Conservation (phyloP, 805 yeast species). For the Candida sakaeoensis region DNA sequence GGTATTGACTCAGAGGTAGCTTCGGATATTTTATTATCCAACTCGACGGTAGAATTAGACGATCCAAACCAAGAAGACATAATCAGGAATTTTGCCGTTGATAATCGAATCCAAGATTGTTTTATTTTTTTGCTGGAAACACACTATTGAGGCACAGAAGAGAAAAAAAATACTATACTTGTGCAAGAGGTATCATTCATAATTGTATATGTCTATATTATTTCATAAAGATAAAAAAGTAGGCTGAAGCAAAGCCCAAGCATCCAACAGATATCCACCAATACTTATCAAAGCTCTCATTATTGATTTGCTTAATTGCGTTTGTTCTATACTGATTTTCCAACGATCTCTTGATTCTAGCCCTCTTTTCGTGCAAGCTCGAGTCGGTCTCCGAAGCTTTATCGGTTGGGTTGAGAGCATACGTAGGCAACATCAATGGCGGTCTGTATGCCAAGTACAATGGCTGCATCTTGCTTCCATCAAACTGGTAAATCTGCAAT, state of each 20-base stretch:
- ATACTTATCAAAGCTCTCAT: constrained; percentile 38
- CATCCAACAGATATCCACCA: constrained; percentile 56
- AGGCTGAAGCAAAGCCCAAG: constrained; percentile 38
- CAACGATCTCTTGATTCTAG: constrained; percentile 63
- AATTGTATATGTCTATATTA: too few species aligned
- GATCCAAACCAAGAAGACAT: constrained; percentile 57
- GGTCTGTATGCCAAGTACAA: constrained; percentile 89
- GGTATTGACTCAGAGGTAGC: constrained; percentile 92
- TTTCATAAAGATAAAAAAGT: constrained; percentile 20
- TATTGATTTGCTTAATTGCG: constrained; percentile 50
- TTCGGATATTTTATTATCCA: constrained; percentile 63
- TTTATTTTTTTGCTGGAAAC: not conserved
- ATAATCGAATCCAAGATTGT: not conserved
- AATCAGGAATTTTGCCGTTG: constrained; percentile 6
- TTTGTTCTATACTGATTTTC: constrained; percentile 79
- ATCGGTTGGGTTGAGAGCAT: constrained; percentile 82
- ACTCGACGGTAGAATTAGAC: constrained; percentile 28
- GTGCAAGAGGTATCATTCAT: too few species aligned
- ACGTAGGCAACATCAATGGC: constrained; percentile 93
- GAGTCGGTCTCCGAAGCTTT: constrained; percentile 32
- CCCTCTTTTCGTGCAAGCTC: constrained; percentile 23
- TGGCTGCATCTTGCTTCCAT: constrained; percentile 82
- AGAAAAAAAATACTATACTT: too few species aligned
- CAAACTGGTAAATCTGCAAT: constrained; percentile 69
- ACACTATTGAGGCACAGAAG: not conserved